Percentiles rank a stretch among this genome's conserved stretches.
Evolutionary conservation across 2,329 filamentous ascomycete genomes (phyloP).

Genomic region (Didymella arachidicola): DNA sequence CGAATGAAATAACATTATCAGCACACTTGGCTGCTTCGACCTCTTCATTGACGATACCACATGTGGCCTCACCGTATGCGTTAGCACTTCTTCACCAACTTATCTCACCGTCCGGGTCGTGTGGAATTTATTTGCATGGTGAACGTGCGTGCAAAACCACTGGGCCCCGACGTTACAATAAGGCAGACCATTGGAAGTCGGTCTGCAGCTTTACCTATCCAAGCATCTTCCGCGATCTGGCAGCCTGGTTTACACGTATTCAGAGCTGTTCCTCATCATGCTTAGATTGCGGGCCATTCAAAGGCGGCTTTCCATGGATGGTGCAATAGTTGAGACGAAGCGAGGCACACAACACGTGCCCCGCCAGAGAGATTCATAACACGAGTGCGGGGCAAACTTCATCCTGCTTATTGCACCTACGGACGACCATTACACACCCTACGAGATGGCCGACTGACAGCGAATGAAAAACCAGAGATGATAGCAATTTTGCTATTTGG

Average conservation of each 20-base stretch:
- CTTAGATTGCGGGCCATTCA: no score
- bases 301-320: background rate
- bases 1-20: constrained; percentile 6
- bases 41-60: background rate
- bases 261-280: background rate
- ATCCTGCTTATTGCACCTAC: background rate
- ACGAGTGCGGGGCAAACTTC: constrained; percentile 9
- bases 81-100: background rate
- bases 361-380: constrained; percentile 6
- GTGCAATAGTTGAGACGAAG: background rate
- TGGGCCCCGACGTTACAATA: background rate
- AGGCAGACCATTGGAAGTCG: background rate
- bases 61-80: background rate
- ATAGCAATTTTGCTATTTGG: background rate
- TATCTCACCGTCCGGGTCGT: no score
- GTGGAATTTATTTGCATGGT: background rate
- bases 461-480: background rate
- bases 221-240: background rate
- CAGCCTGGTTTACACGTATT: background rate
- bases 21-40: background rate
- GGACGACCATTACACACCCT: background rate
- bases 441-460: background rate
- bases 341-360: constrained; percentile 14
- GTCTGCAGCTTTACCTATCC: background rate
- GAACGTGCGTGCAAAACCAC: background rate